Evolutionary conservation across 495 filamentous ascomycete species (phyloP), one percentile per base, ranked within the genome.

Genomic region (Penicillium riverlandense): DNA sequence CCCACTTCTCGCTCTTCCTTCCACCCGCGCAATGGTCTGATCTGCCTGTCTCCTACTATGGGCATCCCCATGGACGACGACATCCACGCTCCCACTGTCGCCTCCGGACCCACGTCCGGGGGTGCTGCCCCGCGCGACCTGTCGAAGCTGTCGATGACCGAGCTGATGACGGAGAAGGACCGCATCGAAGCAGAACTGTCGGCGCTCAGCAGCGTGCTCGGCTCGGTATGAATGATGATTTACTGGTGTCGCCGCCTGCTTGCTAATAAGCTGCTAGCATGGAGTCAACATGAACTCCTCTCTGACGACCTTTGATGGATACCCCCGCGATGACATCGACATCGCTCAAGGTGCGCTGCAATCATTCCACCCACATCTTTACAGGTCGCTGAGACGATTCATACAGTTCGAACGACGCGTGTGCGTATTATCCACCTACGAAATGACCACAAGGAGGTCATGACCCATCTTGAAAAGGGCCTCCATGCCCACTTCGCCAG

Each of bases 361-460:
- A 33, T 30, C 35, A 29, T 40, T 10, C 11, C 31, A 10, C n/a
- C 16, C 31, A 16, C 14, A 22, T 39, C 30, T 28, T 16, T 27
- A 45, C 44, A 50, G 29, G 12, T 37, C 34, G 38, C 51, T 58
- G 35, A 60, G 49, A 57, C 16, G 15, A 22, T 40, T 29, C 9
- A 11, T 31, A 32, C 53, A 94, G 88, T 99, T 56, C 87, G 94
- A 35, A 94, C 87, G 8, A 96, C 90, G 11, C 74, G 94, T 55
- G 76, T 89, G 7, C 83, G 88, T 28, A 96, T 97, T 39, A 94
- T 96, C 37, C 77, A 80, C 52, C 77, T 96, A 28, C 82, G 83
- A 44, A 96, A 95, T 59, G 94, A 99, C 67, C 89, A 92, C 64
- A 96, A 96, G 61, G 80, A 80, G 12, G 65, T 96, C 32, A 95